Conservation (phyloP, 371 early-diverging fungal genomes). For the Saksenaea oblongispora region DNA sequence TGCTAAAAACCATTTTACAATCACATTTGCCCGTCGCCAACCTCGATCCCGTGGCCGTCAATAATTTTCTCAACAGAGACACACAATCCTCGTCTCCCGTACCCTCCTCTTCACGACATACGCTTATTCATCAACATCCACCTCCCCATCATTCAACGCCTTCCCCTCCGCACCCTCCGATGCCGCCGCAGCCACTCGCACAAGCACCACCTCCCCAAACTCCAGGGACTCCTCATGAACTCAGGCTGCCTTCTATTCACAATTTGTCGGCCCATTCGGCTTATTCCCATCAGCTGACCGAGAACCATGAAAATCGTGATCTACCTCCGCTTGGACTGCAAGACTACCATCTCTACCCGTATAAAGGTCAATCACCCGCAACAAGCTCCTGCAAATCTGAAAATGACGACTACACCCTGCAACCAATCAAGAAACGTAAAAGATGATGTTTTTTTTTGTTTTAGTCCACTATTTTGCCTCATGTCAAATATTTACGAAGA, state of each 20-base stretch:
- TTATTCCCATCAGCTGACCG: constrained; percentile 21
- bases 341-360: constrained; percentile 22
- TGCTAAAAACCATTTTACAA: constrained; percentile 39
- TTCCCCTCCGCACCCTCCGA: constrained; percentile 9
- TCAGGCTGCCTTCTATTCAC: constrained; percentile 38
- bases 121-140: neutral
- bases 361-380: constrained; percentile 6
- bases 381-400: constrained; percentile 9
- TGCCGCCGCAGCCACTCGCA: constrained; percentile 7
- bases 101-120: constrained; percentile 10
- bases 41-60: constrained; percentile 27
- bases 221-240: constrained; percentile 14
- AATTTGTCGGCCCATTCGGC: constrained; percentile 32
- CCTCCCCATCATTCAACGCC: constrained; percentile 6
- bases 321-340: constrained; percentile 29
- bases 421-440: constrained; percentile 29
- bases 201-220: constrained; percentile 9
- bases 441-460: constrained; percentile 13
- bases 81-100: constrained; percentile 11
- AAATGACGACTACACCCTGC: constrained; percentile 14
- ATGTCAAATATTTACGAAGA: constrained; percentile 9
- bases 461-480: neutral
- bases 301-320: constrained; percentile 16
- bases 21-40: constrained; percentile 20
- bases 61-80: constrained; percentile 21